Conservation (phyloP, 352 stramenopile species). For the Globisporangium paroecandrum region DNA sequence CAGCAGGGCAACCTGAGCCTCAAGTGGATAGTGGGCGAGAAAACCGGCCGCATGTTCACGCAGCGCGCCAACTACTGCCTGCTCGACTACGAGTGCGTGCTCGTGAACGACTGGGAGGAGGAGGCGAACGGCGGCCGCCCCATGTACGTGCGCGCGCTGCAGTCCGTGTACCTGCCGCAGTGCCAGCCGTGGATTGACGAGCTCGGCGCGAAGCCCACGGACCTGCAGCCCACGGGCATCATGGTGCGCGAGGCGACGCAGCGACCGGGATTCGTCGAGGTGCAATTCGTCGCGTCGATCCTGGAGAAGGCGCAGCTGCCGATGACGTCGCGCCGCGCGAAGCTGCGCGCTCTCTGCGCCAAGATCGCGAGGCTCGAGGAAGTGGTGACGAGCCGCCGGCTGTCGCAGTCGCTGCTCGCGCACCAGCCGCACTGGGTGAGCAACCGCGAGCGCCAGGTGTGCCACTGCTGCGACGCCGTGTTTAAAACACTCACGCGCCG, state of each 20-base stretch:
- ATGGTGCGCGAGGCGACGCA: constrained; percentile 64
- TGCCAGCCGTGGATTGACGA: constrained; percentile 64
- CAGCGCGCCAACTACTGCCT: constrained; percentile 61
- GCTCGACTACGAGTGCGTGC: constrained; percentile 70
- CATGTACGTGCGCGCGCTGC: constrained; percentile 71
- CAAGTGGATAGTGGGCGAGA: constrained; percentile 69
- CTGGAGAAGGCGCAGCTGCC: constrained; percentile 69
- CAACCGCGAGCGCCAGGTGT: constrained; percentile 56
- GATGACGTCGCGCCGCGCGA: constrained; percentile 45
- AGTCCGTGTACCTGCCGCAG: constrained; percentile 62
- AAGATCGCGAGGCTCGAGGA: constrained; percentile 67
- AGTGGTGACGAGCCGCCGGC: constrained; percentile 59
- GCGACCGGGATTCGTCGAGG: constrained; percentile 53
- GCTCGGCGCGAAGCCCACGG: constrained; percentile 39
- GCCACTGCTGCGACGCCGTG: constrained; percentile 58
- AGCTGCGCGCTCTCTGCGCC: constrained; percentile 48
- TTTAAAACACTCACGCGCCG: constrained; percentile 62
- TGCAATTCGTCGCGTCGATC: constrained; percentile 74
- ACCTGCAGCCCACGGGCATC: constrained; percentile 66
- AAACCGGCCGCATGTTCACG: constrained; percentile 64
- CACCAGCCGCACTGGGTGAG: constrained; percentile 68
- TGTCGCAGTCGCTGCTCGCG: constrained; percentile 63
- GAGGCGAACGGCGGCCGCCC: constrained; percentile 28
- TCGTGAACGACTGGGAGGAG: constrained; percentile 77
- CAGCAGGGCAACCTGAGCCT: constrained; percentile 66